Base-by-base conservation (phyloP, 2,329 filamentous ascomycete species). In the Metarhizium humberi region DNA sequence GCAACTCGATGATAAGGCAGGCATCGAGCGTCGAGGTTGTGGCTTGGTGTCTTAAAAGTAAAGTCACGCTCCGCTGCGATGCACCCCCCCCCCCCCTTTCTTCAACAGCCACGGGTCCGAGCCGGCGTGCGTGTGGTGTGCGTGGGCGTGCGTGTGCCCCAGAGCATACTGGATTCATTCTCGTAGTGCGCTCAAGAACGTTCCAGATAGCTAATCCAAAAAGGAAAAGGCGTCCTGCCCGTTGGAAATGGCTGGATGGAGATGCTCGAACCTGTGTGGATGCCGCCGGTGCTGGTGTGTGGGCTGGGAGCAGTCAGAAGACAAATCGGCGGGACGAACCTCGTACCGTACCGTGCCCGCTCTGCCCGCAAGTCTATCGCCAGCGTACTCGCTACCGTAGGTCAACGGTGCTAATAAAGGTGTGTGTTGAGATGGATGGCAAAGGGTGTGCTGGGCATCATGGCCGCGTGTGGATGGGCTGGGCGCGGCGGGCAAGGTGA, bases 21-120 rank as follows among this genome's bases (percentile, higher is more conserved):
- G 59, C 55, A 57, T 58, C 55, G 53, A 64, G 58, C 55, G 59
- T 56, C 60, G 57, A 64, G 57, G 58, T 61, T 62, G 60, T 55
- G 63, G 57, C 65, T 65, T 64, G 64, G 64, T 72, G 69, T 72
- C 69, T 71, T 64, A 63, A 60, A 62, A 63, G 55, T 58, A 59
- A 56, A 69, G 69, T 72, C 69, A 72, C 69, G 69, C 63, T 71
- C 61, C 63, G 59, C 57, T 60, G 59, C 59, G 56, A 56, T 59
- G 58, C 64, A 61, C 63, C 62, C 61, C 60, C 57, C 58, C 20
- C 56, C 45, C 55, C 20, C 32, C 32, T 34, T 29, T 45, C 45
- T 36, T 14, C 42, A 36, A 13, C 40, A 34, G 20, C 29, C 45
- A 46, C 43, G 20, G 43, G 43, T 34, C 25, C 29, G 34, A 18